phyloP scores from a whole-genome alignment of 495 filamentous ascomycete species.

The Aspergillus panamensis region DNA sequence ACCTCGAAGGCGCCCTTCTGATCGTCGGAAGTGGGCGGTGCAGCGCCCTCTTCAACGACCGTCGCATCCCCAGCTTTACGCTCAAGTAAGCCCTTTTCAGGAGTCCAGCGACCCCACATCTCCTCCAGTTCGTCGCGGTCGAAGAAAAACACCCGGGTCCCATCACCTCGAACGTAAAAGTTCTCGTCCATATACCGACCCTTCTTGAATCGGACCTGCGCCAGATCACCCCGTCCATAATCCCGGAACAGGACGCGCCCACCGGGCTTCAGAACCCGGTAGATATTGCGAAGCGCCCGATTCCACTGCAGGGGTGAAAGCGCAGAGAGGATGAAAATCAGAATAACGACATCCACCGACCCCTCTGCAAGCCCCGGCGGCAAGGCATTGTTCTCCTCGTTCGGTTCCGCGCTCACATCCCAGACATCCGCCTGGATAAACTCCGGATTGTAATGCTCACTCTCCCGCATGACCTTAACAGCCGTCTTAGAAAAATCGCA shows the following conservation, averaged over 20 bases:
- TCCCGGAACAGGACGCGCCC: slow-evolving; percentile 90
- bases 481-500: slow-evolving; percentile 92
- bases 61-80: slow-evolving; percentile 12
- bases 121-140: slow-evolving; percentile 73
- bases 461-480: slow-evolving; percentile 78
- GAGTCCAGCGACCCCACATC: slow-evolving; percentile 67
- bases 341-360: slow-evolving; percentile 81
- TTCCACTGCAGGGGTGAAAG: slow-evolving; percentile 81
- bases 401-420: slow-evolving; percentile 67
- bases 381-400: slow-evolving; percentile 40
- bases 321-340: slow-evolving; percentile 97
- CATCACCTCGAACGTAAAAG: slow-evolving; percentile 93
- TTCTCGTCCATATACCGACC: slow-evolving; percentile 89
- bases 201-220: slow-evolving; percentile 95
- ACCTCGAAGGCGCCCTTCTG: slow-evolving; percentile 57
- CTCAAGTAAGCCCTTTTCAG: slow-evolving; percentile 32
- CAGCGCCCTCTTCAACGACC: slow-evolving; percentile 5
- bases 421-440: slow-evolving; percentile 84
- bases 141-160: slow-evolving; percentile 97
- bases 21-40: slow-evolving; percentile 9
- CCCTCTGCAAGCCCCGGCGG: slow-evolving; percentile 72
- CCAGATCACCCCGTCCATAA: slow-evolving; percentile 91
- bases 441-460: slow-evolving; percentile 60
- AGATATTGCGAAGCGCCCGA: slow-evolving; percentile 75
- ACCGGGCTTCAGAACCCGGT: slow-evolving; percentile 77